Evolutionary conservation across 1,139 yeast species (phyloP).

Genomic region (Magnusiomyces paraingens): DNA sequence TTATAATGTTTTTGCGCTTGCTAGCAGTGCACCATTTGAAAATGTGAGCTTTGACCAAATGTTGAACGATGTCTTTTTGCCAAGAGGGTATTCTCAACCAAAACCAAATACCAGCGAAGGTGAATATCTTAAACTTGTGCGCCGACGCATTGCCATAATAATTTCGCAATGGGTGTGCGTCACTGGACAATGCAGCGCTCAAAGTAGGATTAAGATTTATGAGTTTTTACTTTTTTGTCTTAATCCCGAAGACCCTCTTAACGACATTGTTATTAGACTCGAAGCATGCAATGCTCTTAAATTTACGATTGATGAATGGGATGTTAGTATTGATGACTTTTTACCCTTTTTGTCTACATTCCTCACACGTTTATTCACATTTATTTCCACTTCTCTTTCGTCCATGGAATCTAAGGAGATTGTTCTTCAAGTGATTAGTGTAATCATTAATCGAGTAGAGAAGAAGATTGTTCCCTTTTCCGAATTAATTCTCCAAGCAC

Average conservation of each 20-base stretch:
- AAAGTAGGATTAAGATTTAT: constrained; percentile 55
- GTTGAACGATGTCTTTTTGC: constrained; percentile 54
- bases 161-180: constrained; percentile 76
- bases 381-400: constrained; percentile 43
- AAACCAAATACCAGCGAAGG: constrained; percentile 32
- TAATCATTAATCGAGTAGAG: constrained; percentile 52
- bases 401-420: constrained; percentile 70
- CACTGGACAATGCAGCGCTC: constrained; percentile 45
- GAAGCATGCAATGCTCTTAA: constrained; percentile 70
- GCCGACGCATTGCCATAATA: constrained; percentile 69
- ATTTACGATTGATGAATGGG: constrained; percentile 77
- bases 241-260: constrained; percentile 39
- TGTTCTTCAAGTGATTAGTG: constrained; percentile 59
- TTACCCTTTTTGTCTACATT: constrained; percentile 55
- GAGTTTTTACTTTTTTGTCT: constrained; percentile 45
- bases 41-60: constrained; percentile 58
- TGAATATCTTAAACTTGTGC: constrained; percentile 46
- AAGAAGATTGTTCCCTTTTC: constrained; percentile 26
- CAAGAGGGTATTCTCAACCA: constrained; percentile 44
- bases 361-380: constrained; percentile 42
- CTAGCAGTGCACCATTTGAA: constrained; percentile 60
- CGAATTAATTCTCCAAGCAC: constrained; percentile 48
- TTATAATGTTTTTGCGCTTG: constrained; percentile 72
- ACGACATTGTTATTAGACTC: constrained; percentile 69
- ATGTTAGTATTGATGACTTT: constrained; percentile 62